Conservation (phyloP, 805 yeast species). For the Monosporozyma aerobia region DNA sequence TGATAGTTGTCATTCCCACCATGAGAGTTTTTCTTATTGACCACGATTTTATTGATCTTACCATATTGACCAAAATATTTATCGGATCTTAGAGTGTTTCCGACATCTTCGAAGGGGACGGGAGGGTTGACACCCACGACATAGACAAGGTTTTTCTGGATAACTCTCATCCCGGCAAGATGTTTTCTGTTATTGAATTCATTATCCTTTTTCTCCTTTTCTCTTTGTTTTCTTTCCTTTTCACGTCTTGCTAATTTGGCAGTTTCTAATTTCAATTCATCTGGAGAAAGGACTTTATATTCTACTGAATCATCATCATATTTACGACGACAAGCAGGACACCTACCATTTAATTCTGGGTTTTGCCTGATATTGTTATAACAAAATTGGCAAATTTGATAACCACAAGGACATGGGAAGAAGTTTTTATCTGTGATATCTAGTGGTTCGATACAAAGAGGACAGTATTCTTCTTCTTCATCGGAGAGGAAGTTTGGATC, state of each 20-base stretch:
- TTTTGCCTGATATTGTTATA: slow-evolving; percentile 93
- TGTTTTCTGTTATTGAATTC: slow-evolving; percentile 78
- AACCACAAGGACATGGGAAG: slow-evolving; percentile 99
- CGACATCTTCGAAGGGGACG: slow-evolving; percentile 76
- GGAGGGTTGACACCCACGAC: slow-evolving; percentile 83
- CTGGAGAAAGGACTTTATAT: slow-evolving; percentile 72
- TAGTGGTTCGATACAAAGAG: slow-evolving; percentile 96
- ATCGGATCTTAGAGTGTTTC: slow-evolving; percentile 73
- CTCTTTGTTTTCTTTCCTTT: slow-evolving; percentile 72
- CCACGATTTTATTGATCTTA: slow-evolving; percentile 85
- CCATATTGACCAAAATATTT: slow-evolving; percentile 98
- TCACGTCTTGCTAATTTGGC: slow-evolving; percentile 73
- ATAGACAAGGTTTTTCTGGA: slow-evolving; percentile 92
- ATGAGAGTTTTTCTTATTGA: slow-evolving; percentile 61
- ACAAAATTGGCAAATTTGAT: slow-evolving; percentile 96
- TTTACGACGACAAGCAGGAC: slow-evolving; percentile 94
- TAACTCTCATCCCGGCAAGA: slow-evolving; percentile 95
- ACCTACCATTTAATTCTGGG: slow-evolving; percentile 89
- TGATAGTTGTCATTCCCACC: slow-evolving; percentile 21
- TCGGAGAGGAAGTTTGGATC: slow-evolving; percentile 29
- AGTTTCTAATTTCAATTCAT: slow-evolving; percentile 76
- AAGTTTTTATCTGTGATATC: slow-evolving; percentile 93
- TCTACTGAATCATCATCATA: slow-evolving; percentile 92
- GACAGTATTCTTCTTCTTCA: slow-evolving; percentile 43
- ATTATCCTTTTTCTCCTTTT: slow-evolving; percentile 84